Evolutionary conservation across 2,329 filamentous ascomycete genomes (phyloP).

Genomic region (Aspergillus sp.): DNA sequence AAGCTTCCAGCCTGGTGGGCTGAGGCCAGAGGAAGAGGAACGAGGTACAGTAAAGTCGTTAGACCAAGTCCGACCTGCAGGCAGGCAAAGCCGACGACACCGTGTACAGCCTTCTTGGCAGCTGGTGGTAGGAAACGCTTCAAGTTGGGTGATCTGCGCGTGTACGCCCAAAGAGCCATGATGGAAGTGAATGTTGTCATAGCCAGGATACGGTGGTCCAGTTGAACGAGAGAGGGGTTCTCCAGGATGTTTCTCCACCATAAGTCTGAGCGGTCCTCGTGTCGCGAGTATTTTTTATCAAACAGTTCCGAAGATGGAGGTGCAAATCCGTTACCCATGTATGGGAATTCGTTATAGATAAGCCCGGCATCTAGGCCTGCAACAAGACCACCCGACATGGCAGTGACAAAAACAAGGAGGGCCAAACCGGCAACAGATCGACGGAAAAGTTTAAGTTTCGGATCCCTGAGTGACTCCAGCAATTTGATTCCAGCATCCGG

Average conservation of each 20-base stretch:
- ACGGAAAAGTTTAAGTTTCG: conserved; percentile 71
- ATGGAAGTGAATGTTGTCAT: conserved; percentile 83
- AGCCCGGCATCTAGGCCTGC: conserved; percentile 93
- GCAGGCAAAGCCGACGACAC: conserved; percentile 77
- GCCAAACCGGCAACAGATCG: conserved; percentile 69
- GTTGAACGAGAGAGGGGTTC: conserved; percentile 92
- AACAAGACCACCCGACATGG: conserved; percentile 90
- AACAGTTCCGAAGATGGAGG: conserved; percentile 83
- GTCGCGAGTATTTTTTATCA: conserved; percentile 79
- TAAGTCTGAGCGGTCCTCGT: conserved; percentile 74
- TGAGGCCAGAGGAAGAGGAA: conserved; percentile 82
- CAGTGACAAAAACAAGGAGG: conserved; percentile 79
- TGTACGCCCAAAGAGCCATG: conserved; percentile 76
- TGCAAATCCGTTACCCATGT: conserved; percentile 81
- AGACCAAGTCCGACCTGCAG: conserved; percentile 87
- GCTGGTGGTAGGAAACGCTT: conserved; percentile 56
- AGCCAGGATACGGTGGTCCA: conserved; percentile 91
- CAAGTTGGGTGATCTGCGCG: conserved; percentile 65
- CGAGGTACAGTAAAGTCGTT: conserved; percentile 87
- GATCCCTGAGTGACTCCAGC: conserved; percentile 63
- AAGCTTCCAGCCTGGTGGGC: conserved; percentile 90
- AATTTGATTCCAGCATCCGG: conserved; percentile 62
- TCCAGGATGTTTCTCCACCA: conserved; percentile 98
- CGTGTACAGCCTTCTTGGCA: conserved; percentile 69
- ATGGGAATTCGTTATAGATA: conserved; percentile 98